Conservation (phyloP, 1,284 basidiomycete genomes). For the Ustilago shanxiensis region DNA sequence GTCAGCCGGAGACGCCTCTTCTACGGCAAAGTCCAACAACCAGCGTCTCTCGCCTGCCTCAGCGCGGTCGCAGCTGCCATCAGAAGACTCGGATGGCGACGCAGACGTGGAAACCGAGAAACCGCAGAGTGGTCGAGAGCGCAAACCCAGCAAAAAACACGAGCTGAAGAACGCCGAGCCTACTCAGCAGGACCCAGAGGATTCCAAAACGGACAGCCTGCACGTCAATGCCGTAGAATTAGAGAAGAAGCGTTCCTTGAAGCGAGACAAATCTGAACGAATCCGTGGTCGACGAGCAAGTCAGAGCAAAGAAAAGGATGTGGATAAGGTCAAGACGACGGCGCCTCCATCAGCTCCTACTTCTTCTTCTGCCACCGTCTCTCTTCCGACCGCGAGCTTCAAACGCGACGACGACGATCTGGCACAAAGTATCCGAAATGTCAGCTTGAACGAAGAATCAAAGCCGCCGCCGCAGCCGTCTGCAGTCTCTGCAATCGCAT, state of each 20-base stretch:
- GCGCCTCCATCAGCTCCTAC: background rate
- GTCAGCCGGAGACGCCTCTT: background rate
- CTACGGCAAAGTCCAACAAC: background rate
- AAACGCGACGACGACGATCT: conserved; percentile 22
- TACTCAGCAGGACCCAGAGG: background rate
- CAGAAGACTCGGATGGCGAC: conserved; percentile 44
- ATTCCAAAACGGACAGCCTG: background rate
- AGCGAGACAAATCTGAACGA: conserved; percentile 48
- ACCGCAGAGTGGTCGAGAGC: conserved; percentile 10
- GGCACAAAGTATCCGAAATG: conserved; percentile 4
- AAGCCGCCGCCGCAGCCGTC: background rate
- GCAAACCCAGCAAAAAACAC: conserved; percentile 18
- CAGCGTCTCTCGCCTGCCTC: conserved; percentile 33
- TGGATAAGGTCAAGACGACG: conserved; percentile 30
- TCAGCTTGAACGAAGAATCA: conserved; percentile 7
- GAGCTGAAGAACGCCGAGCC: background rate
- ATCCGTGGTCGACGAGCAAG: conserved; percentile 40
- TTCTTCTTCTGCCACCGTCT: conserved; percentile 15
- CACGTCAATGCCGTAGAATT: conserved; percentile 10
- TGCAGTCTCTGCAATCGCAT: background rate
- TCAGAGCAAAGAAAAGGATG: conserved; percentile 49
- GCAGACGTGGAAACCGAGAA: conserved; percentile 42
- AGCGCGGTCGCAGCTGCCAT: conserved; percentile 16
- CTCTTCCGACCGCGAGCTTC: conserved; percentile 9
- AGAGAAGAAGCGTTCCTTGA: conserved; percentile 36